A percentile compares a stretch with the other conserved stretches of the same genome.
Conservation (phyloP, 805 yeast species). For the Candida ascalaphidarum region DNA sequence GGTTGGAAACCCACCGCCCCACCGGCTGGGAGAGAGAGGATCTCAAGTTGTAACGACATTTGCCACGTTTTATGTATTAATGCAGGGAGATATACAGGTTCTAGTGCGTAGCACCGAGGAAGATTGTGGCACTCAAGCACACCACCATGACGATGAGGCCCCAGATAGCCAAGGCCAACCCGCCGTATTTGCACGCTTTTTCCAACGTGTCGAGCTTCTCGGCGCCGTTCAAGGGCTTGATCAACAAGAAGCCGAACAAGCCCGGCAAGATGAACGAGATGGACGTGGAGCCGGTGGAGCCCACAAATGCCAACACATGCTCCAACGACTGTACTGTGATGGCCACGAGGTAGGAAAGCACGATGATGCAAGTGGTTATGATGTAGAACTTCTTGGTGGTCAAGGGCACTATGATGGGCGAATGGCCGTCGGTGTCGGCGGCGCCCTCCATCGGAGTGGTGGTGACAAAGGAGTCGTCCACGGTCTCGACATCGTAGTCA, state of each 20-base stretch:
- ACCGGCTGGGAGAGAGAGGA: conserved; percentile 36
- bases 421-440: conserved; percentile 37
- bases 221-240: conserved; percentile 27
- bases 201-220: conserved; percentile 19
- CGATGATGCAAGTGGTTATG: conserved; percentile 40
- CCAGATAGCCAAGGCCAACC: conserved; percentile 41
- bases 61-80: too few species aligned
- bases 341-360: conserved; percentile 48
- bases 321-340: conserved; percentile 56
- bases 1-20: conserved; percentile 20
- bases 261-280: conserved; percentile 77
- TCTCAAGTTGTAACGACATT: conserved; percentile 14
- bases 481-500: conserved; percentile 13
- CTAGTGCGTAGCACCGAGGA: conserved; percentile 30
- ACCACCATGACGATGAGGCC: conserved; percentile 47
- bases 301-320: conserved; percentile 62
- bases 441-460: conserved; percentile 41
- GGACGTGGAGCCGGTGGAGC: conserved; percentile 77
- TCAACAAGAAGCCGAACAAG: conserved; percentile 56
- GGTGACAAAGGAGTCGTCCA: conserved; percentile 30
- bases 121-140: conserved; percentile 43
- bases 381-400: conserved; percentile 37
- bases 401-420: conserved; percentile 42
- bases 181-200: conserved; percentile 24
- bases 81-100: too few species aligned